Percentiles rank a stretch among this genome's conserved stretches.
Conservation (phyloP, 2,329 filamentous ascomycete species). For the Paraconiothyrium sp. region DNA sequence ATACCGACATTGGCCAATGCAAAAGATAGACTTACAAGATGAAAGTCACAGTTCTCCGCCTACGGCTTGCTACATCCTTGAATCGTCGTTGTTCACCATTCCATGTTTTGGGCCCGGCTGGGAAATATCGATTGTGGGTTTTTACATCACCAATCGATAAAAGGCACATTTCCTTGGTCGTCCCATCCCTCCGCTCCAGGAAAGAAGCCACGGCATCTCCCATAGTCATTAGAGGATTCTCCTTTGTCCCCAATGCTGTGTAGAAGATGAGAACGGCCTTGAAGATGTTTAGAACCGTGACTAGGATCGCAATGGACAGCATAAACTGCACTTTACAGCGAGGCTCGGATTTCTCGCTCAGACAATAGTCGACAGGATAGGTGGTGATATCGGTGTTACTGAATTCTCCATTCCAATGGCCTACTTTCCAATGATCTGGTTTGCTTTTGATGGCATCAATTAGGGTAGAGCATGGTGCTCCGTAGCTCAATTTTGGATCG, state of each 20-base stretch:
- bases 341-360: constrained; percentile 20
- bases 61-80: constrained; percentile 25
- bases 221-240: constrained; percentile 33
- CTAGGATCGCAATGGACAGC: constrained; percentile 19
- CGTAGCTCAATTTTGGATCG: not conserved
- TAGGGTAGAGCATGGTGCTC: not conserved
- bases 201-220: constrained; percentile 37
- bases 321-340: constrained; percentile 28
- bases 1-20: not conserved
- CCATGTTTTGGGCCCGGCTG: constrained; percentile 21
- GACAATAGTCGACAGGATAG: constrained; percentile 23
- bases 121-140: constrained; percentile 13
- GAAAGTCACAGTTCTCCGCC: constrained; percentile 18
- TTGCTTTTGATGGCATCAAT: constrained; percentile 10
- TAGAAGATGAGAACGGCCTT: constrained; percentile 34
- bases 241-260: constrained; percentile 21
- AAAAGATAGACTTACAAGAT: constrained; percentile 17
- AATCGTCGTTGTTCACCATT: constrained; percentile 15
- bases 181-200: constrained; percentile 21
- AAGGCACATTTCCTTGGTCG: constrained; percentile 28
- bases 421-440: constrained; percentile 16
- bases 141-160: constrained; percentile 17
- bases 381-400: not conserved
- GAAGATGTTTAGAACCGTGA: constrained; percentile 28
- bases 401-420: too few relatives aligned